Base-by-base conservation (phyloP, 2,329 filamentous ascomycete species). In the Apiospora hydei region DNA sequence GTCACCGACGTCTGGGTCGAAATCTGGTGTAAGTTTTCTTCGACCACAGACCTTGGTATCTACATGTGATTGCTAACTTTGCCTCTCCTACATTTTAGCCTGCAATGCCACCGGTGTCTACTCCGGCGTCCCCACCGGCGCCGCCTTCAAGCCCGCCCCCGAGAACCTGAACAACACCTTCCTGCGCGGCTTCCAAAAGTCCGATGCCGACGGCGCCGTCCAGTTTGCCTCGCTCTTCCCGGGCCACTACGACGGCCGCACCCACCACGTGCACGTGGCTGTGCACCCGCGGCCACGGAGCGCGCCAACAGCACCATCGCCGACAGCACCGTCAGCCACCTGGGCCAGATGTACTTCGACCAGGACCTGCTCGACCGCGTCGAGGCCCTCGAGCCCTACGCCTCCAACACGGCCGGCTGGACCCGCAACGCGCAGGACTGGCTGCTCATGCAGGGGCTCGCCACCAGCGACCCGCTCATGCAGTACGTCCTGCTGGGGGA, bases 291-390 rank as follows among this genome's bases (percentile, higher is more conserved):
- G 73, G 83, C 81, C 18, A 82, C 80, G 57, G 72, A 79, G 38
- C 74, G 77, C 49, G 64, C 77, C 26, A 86, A 86, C 77, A 76
- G 87, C 77, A 87, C 86, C 70, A 88, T 88, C 73, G 80, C 81
- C 53, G 87, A 84, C 73, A 83, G 84, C 21, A 83, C 81, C 69
- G 85, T 88, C 72, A 85, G 87, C 10, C 90, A 92, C 81, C 85
- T 92, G 51, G 90, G 90, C 24, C 90, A 93, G 78, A 77, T 90
- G 69, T 92, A 90, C 84, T 90, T 91, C 78, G 89, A 92, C 78
- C 87, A 91, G 78, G 83, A 84, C 74, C 85, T 92, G 13, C 85
- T 89, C 75, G 76, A 76, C 38, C 74, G 34, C 14, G 86, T 90
- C 70, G 85, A 88, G 70, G 77, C 77, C 16, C 81, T 80, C 0